Percentiles rank a stretch among this genome's conserved stretches.
These are phyloP conservation scores for Metarhizium robertsii DNA, from an alignment of 2,329 filamentous ascomycete genomes.

Conservation along the genomic window DNA sequence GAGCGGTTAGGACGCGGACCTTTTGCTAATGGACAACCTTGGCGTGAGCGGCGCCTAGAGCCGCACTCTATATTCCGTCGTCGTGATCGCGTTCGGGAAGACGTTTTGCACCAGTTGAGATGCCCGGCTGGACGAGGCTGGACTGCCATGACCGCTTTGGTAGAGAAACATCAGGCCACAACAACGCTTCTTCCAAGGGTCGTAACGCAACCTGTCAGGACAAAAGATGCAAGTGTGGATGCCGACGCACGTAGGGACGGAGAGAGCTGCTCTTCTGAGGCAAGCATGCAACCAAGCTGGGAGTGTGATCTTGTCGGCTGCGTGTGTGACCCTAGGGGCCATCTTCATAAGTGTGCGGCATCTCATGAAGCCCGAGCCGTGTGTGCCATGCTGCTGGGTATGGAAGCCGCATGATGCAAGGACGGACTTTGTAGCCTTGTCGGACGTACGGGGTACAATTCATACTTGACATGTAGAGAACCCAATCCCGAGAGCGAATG, in stretches of 20 bases:
- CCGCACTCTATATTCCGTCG: neutral
- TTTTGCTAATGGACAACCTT: neutral
- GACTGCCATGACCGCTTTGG: no score
- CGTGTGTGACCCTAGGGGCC: neutral
- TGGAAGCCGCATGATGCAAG: neutral
- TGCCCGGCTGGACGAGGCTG: neutral
- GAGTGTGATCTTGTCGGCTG: neutral
- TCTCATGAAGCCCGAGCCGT: neutral
- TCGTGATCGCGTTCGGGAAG: neutral
- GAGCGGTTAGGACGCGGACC: no score
- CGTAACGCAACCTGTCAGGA: neutral
- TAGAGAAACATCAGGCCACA: neutral
- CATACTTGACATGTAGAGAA: no score
- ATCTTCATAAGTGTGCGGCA: neutral
- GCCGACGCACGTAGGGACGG: neutral
- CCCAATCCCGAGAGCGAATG: no score
- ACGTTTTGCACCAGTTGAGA: neutral
- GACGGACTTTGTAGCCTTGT: neutral
- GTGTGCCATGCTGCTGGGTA: neutral
- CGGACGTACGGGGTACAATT: no score
- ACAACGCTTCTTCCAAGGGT: neutral
- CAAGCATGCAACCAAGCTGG: neutral
- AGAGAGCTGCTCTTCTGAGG: neutral
- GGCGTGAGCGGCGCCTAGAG: neutral
- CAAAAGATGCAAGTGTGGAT: neutral